These are phyloP conservation scores for Sechiopsis laciniata DNA, from an alignment of 306 rosid genomes.

Conservation along the genomic window DNA sequence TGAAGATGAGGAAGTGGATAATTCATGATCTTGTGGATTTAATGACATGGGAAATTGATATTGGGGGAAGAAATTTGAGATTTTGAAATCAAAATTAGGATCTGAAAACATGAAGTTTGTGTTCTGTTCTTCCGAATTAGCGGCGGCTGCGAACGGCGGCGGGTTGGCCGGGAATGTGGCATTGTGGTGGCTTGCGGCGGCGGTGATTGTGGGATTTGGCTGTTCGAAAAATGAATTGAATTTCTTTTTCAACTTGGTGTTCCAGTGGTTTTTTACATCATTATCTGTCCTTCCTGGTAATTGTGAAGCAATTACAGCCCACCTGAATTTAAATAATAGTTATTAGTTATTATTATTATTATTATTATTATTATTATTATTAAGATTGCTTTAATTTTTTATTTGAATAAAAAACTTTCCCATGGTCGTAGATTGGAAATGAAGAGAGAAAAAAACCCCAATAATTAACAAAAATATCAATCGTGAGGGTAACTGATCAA, in stretches of 20 bases:
- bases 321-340: constrained; percentile 23
- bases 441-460: too few species aligned
- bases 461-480: too few species aligned
- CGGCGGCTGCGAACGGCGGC: neutral
- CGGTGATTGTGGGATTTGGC: neutral
- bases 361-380: too few species aligned
- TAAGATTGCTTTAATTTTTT: too few species aligned
- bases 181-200: neutral
- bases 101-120: neutral
- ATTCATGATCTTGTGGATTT: constrained; percentile 11
- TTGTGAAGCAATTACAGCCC: constrained; percentile 48
- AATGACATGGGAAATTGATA: neutral
- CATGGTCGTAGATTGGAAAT: too few species aligned
- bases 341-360: too few species aligned
- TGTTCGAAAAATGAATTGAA: neutral
- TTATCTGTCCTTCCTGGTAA: constrained; percentile 50
- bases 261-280: constrained; percentile 47
- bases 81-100: constrained; percentile 7
- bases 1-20: constrained; percentile 25
- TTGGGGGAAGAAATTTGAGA: constrained; percentile 13
- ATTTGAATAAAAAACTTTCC: too few species aligned
- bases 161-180: neutral
- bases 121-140: neutral
- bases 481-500: too few species aligned
- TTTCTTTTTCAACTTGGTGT: constrained; percentile 45